Evolutionary conservation across 768 basidiomycete genomes (phyloP).

Genomic region (Hydnomerulius pinastri): DNA sequence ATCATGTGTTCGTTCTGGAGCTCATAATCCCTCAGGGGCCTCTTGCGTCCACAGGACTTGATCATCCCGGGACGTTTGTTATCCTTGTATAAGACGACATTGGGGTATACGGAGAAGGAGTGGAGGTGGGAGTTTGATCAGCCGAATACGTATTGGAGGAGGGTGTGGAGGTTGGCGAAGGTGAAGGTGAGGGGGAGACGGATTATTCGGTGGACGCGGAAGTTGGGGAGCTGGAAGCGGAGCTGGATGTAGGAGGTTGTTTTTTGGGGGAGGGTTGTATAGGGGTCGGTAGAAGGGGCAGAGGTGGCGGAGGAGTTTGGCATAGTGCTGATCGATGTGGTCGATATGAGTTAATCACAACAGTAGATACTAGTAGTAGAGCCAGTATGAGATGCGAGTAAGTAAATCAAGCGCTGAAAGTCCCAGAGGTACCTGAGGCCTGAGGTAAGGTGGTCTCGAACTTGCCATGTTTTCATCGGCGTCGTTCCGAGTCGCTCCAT

Average conservation of each 20-base stretch:
- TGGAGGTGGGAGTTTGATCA: slow-evolving; percentile 29
- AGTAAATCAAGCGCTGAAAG: too few species aligned
- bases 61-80: slow-evolving; percentile 15
- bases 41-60: slow-evolving; percentile 23
- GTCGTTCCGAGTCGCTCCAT: too few species aligned
- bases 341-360: too few species aligned
- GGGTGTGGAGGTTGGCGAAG: slow-evolving; percentile 30
- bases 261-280: slow-evolving; percentile 10
- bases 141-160: slow-evolving; percentile 34
- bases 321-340: too few species aligned
- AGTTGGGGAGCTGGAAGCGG: slow-evolving; percentile 31
- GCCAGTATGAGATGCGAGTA: too few species aligned
- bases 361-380: too few species aligned
- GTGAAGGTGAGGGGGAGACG: slow-evolving; percentile 29
- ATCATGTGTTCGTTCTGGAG: slow-evolving; percentile 2
- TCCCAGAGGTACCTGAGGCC: too few species aligned
- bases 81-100: slow-evolving; percentile 22
- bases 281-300: too few species aligned
- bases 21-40: slow-evolving; percentile 17
- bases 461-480: too few species aligned
- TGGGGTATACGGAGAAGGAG: slow-evolving; percentile 19
- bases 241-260: slow-evolving; percentile 27
- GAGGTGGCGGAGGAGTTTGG: too few species aligned
- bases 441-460: too few species aligned
- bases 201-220: slow-evolving; percentile 27